Evolutionary conservation across 345 rosid species (phyloP), one percentile per base, ranked within the genome.

Genomic region (Eucalyptus virginea): DNA sequence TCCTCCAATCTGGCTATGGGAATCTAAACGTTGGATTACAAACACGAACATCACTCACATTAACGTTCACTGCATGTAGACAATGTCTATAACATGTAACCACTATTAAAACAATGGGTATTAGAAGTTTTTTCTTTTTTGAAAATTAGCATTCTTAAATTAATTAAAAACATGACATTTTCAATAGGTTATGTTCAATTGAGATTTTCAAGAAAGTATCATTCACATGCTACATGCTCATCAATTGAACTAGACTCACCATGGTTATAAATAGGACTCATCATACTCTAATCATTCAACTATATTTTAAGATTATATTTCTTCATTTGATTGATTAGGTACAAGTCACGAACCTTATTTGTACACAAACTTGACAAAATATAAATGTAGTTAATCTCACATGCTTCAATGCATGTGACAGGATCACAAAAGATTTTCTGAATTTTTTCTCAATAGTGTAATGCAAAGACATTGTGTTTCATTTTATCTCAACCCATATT

Each of bases 391-490:
- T 19, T 16, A 17, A 16, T 17, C 23, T 67, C 77, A 60, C 67
- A 28, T 28, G 5, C 8, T 60, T 28, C 32, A 28, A 60, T 60
- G 67, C 67, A 60, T 1, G 67, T 28, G 30, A 28, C 17, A 0
- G 7, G 16, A 28, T 60, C 30, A 60, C 67, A 28, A 60, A 60
- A 60, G 0, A 12, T 12, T 60, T 60, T 0, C 3, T 0, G 2
- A 5, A 3, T 26, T 60, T 28, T 28, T 28, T 3, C 16, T 60
- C 16, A 0, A 28, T 12, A 60, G 0, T 1, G 8, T 60, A 1
- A 60, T 12, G 7, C 15, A 0, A 6, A 12, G 67, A 12, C 0
- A 26, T 0, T 1, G 32, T 7, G 8, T 60, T 60, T 60, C 32
- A 11, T 12, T 60, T 60, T 1, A 6, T 28, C 67, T 12, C 67